These are phyloP conservation scores for Solanum paucissectum DNA, from an alignment of 257 asterid genomes.

Conservation along the genomic window DNA sequence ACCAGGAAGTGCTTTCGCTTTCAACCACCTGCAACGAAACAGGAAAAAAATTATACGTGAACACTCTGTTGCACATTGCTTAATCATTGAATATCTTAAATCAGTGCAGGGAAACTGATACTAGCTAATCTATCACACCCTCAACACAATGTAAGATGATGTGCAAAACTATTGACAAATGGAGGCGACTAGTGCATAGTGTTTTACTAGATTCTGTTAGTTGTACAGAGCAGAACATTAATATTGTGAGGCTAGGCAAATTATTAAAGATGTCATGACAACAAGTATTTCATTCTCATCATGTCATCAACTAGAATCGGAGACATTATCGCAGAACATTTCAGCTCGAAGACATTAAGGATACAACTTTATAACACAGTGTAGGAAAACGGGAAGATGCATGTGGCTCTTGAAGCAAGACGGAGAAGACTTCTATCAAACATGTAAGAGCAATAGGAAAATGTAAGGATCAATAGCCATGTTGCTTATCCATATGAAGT, in stretches of 20 bases:
- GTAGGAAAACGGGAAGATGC: not conserved
- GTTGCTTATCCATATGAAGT: not conserved
- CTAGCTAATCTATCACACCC: not conserved
- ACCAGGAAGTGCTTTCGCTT: slow-evolving; percentile 79
- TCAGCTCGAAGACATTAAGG: not conserved
- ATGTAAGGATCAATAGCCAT: not conserved
- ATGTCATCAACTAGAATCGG: not conserved
- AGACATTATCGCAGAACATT: not conserved
- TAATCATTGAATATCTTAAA: not conserved
- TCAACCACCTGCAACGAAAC: slow-evolving; percentile 45
- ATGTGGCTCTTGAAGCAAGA: not conserved
- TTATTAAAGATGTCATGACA: not conserved
- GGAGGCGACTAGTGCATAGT: not conserved
- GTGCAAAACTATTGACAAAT: not conserved
- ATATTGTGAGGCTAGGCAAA: not conserved
- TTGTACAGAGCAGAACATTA: not conserved
- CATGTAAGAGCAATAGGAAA: not conserved
- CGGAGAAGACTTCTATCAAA: not conserved
- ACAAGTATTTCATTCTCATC: not conserved
- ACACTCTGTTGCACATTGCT: not conserved
- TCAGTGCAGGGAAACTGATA: not conserved
- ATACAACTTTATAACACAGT: not conserved
- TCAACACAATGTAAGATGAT: not conserved
- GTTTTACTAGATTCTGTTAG: not conserved
- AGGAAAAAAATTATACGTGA: not conserved